Percentiles rank a stretch among this genome's conserved stretches.
Evolutionary conservation across 345 rosid genomes (phyloP).

Genomic region (Leavenworthia alabamica): DNA sequence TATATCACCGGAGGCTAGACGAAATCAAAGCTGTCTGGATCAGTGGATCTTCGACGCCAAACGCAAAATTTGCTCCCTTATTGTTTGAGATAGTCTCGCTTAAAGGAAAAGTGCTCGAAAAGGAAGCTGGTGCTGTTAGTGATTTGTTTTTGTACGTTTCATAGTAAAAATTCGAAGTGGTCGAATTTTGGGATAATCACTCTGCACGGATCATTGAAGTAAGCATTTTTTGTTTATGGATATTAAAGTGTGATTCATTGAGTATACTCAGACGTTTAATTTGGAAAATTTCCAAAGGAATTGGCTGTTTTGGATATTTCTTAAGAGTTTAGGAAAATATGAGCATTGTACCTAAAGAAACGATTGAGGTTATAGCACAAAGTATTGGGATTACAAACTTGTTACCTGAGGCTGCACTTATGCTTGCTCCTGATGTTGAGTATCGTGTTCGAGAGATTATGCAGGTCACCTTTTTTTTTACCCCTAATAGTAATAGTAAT

Average conservation of each 20-base stretch:
- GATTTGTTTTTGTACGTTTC: not conserved
- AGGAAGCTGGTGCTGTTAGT: not conserved
- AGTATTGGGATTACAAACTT: conserved; percentile 68
- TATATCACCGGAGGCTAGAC: not conserved
- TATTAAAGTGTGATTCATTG: conserved; percentile 2
- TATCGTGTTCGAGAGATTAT: conserved; percentile 88
- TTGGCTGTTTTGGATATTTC: not conserved
- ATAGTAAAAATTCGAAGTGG: not conserved
- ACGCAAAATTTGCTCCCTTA: not conserved
- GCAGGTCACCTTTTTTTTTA: conserved; percentile 43
- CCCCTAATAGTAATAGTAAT: not conserved
- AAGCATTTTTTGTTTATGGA: not conserved
- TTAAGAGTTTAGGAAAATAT: conserved; percentile 29
- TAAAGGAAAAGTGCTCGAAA: not conserved
- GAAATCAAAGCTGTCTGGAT: not conserved
- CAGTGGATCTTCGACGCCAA: conserved; percentile 5
- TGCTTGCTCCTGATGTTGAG: conserved; percentile 93
- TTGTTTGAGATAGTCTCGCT: not conserved
- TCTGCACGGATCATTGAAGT: conserved; percentile 2
- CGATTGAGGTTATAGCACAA: conserved; percentile 82
- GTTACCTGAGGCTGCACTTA: conserved; percentile 64
- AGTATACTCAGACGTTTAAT: not conserved
- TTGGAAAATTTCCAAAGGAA: not conserved
- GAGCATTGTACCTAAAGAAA: conserved; percentile 88
- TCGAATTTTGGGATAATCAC: conserved; percentile 3